Evolutionary conservation across 140 eudicot genomes (phyloP).

Genomic region (Anethum foeniculum): DNA sequence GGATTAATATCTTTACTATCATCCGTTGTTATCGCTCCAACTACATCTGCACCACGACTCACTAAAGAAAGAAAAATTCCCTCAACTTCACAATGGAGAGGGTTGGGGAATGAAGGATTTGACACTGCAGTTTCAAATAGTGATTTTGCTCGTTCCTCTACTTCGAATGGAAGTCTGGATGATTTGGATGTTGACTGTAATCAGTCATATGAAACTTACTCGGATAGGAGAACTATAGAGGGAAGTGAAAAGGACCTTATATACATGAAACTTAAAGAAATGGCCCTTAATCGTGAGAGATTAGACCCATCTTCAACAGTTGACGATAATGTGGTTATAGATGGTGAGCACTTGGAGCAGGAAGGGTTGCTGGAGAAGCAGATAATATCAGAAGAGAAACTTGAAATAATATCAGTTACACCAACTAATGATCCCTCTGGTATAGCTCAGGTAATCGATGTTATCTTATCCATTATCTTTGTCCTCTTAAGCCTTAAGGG

Average conservation of each 20-base stretch:
- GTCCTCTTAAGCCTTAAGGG: background rate
- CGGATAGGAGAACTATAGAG: slow-evolving; percentile 15
- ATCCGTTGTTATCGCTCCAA: slow-evolving; percentile 35
- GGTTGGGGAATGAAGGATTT: slow-evolving; percentile 21
- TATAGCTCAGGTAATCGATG: slow-evolving; percentile 40
- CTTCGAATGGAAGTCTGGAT: slow-evolving; percentile 21
- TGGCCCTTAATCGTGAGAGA: slow-evolving; percentile 30
- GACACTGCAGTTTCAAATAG: slow-evolving; percentile 14
- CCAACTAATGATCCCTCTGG: slow-evolving; percentile 22
- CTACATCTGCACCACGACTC: slow-evolving; percentile 22
- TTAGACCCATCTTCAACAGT: slow-evolving; percentile 5
- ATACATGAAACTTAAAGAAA: slow-evolving; percentile 45
- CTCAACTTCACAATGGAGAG: slow-evolving; percentile 13
- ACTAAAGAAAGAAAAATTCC: slow-evolving; percentile 14
- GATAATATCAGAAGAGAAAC: slow-evolving; percentile 17
- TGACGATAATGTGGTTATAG: slow-evolving; percentile 12
- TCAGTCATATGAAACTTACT: slow-evolving; percentile 20
- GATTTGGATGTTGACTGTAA: slow-evolving; percentile 17
- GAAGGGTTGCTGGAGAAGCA: slow-evolving; percentile 17
- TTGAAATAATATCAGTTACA: slow-evolving; percentile 16
- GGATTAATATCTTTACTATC: slow-evolving; percentile 39
- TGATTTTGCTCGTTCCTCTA: slow-evolving; percentile 15
- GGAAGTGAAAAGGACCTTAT: slow-evolving; percentile 39
- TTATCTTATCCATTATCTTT: background rate
- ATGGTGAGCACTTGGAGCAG: slow-evolving; percentile 12